Evolutionary conservation across 345 rosid species (phyloP), one percentile per base, ranked within the genome.

Genomic region (Murraya koenigii): DNA sequence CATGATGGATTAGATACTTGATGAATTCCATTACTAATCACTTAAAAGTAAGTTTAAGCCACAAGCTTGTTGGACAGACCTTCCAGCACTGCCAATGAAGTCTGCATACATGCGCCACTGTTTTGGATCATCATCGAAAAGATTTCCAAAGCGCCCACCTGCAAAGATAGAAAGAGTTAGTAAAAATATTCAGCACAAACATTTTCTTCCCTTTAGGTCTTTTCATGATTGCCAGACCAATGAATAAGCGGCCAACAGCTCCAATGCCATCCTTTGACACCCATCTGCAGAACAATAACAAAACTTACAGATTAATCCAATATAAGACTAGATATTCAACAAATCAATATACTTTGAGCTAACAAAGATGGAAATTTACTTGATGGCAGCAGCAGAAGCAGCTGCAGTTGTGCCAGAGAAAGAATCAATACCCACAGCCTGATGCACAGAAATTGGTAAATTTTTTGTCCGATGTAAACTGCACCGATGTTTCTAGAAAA

Each of bases 101-200:
- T 95, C 99, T 1, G 99, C 99, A 85, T 93, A 95, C 98, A 95
- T 92, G 77, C 99, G 98, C 99, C 99, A 95, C 65, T 95, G 98
- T 84, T 93, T 95, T 52, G 99, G 99, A 89, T 93, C 97, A 84
- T 91, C 97, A 71, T 95, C 99, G 79, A 93, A 95, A 79, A 95
- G 93, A 79, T 85, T 87, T 70, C 99, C 96, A 74, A 93, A 95
- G 65, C 97, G 85, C 39, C 98, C 99, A 88, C 99, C 99, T 93
- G 84, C 77, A 80, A 73, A 82, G 65, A 82, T 54, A 59, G 39
- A 54, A 76, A 77, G 49, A 61, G 54, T 82, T 81, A 82, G 38
- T 72, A 71, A 76, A 61, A 75, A 59, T 33, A 36, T 60, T 74
- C 66, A 39, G 54, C 9, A 72, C 25, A 35, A 55, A 77, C 14